Evolutionary conservation across 352 stramenopile genomes (phyloP).

Genomic region (Phytophthora citrophthora): DNA sequence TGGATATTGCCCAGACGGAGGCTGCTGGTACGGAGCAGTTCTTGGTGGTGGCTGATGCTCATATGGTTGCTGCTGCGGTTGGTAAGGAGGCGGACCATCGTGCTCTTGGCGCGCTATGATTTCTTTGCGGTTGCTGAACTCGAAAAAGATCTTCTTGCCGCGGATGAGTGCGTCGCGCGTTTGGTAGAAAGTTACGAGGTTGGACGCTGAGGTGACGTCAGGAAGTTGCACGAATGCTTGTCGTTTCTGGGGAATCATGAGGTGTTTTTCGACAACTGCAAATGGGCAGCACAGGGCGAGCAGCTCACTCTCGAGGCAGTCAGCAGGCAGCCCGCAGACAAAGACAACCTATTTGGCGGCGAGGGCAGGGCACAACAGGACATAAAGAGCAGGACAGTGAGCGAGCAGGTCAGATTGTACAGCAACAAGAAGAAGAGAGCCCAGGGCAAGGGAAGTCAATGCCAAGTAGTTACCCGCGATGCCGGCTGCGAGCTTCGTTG

Average conservation of each 20-base stretch:
- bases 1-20: constrained; percentile 26
- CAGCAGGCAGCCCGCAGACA: constrained; percentile 71
- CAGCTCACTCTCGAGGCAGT: constrained; percentile 86
- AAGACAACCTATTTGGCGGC: constrained; percentile 66
- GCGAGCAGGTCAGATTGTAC: constrained; percentile 13
- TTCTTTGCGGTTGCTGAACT: constrained; percentile 73
- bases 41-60: constrained; percentile 18
- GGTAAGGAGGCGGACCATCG: constrained; percentile 25
- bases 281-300: constrained; percentile 84
- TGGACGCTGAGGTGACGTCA: constrained; percentile 64
- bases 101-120: constrained; percentile 50
- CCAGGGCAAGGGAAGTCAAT: constrained; percentile 4
- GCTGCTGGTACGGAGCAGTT: constrained; percentile 31
- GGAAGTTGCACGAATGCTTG: constrained; percentile 85
- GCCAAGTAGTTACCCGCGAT: constrained; percentile 53
- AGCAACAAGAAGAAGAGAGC: constrained; percentile 4
- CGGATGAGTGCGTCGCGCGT: constrained; percentile 76
- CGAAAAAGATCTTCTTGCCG: constrained; percentile 82
- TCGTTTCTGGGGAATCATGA: constrained; percentile 77
- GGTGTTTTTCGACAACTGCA: constrained; percentile 79
- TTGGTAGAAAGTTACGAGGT: constrained; percentile 84
- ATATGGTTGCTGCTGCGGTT: constrained; percentile 35
- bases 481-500: constrained; percentile 38
- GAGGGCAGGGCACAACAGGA: constrained; percentile 34
- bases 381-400: constrained; percentile 30